Evolutionary conservation across 2,329 filamentous ascomycete genomes (phyloP).

Genomic region (Amesomyces nigricolor): DNA sequence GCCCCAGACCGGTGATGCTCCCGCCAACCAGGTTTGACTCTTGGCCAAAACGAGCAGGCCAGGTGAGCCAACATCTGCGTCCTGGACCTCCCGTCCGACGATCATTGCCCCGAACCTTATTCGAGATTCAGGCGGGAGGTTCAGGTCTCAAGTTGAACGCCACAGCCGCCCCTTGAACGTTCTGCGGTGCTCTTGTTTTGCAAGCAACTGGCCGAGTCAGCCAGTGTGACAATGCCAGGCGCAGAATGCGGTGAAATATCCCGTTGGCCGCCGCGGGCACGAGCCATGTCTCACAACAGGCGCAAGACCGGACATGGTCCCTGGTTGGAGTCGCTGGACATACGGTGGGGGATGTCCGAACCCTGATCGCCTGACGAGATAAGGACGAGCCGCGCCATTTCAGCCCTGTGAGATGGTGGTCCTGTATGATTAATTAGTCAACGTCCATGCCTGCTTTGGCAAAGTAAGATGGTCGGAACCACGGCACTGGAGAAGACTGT

Average conservation of each 20-base stretch:
- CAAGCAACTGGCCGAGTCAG: constrained; percentile 3
- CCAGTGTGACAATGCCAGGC: constrained; percentile 5
- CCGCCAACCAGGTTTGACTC: too few species aligned
- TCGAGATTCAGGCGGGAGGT: background rate
- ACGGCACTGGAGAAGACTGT: constrained; percentile 6
- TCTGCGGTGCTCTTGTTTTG: background rate
- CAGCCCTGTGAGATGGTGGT: background rate
- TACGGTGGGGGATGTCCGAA: constrained; percentile 28
- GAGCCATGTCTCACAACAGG: constrained; percentile 16
- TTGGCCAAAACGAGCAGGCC: too few species aligned
- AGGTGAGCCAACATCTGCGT: too few species aligned
- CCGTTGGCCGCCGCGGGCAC: constrained; percentile 2
- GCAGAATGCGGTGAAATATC: constrained; percentile 16
- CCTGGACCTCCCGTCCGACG: background rate
- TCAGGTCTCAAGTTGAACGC: background rate
- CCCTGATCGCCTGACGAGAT: constrained; percentile 10
- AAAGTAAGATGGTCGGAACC: background rate
- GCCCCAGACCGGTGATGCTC: too few species aligned
- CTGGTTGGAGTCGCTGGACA: constrained; percentile 17
- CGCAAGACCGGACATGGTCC: constrained; percentile 1
- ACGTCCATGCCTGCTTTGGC: constrained; percentile 1
- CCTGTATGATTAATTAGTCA: background rate
- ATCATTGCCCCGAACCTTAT: background rate
- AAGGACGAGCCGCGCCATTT: constrained; percentile 12
- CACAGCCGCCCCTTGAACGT: constrained; percentile 7